Evolutionary conservation across 176 grass and related monocot species (phyloP), one percentile per base, ranked within the genome.

Genomic region (Oropetium thomaeum): DNA sequence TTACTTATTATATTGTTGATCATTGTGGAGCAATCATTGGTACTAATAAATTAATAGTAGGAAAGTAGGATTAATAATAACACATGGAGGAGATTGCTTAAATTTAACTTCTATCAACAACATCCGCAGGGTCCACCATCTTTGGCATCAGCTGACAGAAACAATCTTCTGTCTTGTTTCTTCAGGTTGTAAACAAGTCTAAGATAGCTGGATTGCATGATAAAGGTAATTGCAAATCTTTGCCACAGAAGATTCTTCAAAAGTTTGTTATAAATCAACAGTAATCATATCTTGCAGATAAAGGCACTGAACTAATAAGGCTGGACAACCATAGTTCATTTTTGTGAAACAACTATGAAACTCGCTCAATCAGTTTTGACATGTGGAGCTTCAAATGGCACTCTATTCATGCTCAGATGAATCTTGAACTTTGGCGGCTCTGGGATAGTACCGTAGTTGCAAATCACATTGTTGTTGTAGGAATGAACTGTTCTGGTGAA

Each of bases 121-220:
- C 49, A 52, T 52, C 8, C 0, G 19, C 20, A 52, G 2, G 49
- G 20, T 20, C 7, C 49, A 27, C 65, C 33, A 65, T 70, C 20
- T 68, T 65, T 54, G n/a, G 29, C 7, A 6, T 44, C 19, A 73
- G 67, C 39, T 66, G 34, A 69, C 73, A 10, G 38, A 62, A 90
- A 47, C 14, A 26, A 58, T 81, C 19, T 2, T 5, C 68, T 6
- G 20, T 81, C 8, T 80, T 69, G 54, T 75, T 81, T 70, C 0
- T 80, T 87, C 91, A 94, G 95, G 76, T 90, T 84, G 62, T 94
- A 81, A 98, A 98, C 82, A 92, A 86, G 48, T 33, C 73, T 80
- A 76, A 90, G 23, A 37, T 98, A 79, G 84, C 95, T 61, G 91
- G 91, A 26, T 90, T 98, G 76, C 89, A 98, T 30, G 95, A 98